Conservation (phyloP, 371 early-diverging fungal species). For the Mucor mucedo region DNA sequence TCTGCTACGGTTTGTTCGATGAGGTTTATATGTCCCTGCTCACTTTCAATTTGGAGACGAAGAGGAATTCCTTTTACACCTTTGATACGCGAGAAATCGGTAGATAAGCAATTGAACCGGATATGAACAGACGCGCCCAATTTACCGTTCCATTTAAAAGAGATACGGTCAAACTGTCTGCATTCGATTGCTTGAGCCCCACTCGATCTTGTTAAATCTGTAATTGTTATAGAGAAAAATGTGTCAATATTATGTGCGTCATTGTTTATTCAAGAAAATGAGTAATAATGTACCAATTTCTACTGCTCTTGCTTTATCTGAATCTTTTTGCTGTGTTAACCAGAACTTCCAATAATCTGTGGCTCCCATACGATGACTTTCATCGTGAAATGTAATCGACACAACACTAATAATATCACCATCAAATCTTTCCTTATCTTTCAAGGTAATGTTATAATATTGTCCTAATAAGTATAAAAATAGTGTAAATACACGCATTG, state of each 20-base stretch:
- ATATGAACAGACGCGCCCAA: slow-evolving; percentile 52
- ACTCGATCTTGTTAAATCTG: slow-evolving; percentile 29
- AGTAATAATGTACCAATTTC: slow-evolving; percentile 10
- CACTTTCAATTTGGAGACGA: slow-evolving; percentile 53
- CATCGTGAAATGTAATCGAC: slow-evolving; percentile 75
- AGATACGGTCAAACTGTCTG: slow-evolving; percentile 52
- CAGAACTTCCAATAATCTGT: slow-evolving; percentile 80
- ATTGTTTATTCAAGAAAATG: not conserved
- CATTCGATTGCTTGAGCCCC: slow-evolving; percentile 33
- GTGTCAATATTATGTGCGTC: slow-evolving; percentile 42
- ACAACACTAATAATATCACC: slow-evolving; percentile 63
- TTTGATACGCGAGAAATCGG: slow-evolving; percentile 62
- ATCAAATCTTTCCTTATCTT: slow-evolving; percentile 49
- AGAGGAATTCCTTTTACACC: slow-evolving; percentile 64
- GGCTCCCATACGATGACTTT: slow-evolving; percentile 67
- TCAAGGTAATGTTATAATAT: slow-evolving; percentile 53
- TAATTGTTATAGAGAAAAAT: slow-evolving; percentile 32
- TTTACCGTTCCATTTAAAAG: slow-evolving; percentile 54
- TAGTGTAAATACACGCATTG: too few species aligned
- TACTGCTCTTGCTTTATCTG: slow-evolving; percentile 56
- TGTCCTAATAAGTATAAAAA: slow-evolving; percentile 40
- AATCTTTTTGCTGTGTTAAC: slow-evolving; percentile 69
- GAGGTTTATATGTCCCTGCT: not conserved
- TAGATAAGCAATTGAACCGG: slow-evolving; percentile 60
- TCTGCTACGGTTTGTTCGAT: slow-evolving; percentile 21